Evolutionary conservation across 2,329 filamentous ascomycete genomes (phyloP), one percentile per base, ranked within the genome.

Genomic region (Paraphoma sp.): DNA sequence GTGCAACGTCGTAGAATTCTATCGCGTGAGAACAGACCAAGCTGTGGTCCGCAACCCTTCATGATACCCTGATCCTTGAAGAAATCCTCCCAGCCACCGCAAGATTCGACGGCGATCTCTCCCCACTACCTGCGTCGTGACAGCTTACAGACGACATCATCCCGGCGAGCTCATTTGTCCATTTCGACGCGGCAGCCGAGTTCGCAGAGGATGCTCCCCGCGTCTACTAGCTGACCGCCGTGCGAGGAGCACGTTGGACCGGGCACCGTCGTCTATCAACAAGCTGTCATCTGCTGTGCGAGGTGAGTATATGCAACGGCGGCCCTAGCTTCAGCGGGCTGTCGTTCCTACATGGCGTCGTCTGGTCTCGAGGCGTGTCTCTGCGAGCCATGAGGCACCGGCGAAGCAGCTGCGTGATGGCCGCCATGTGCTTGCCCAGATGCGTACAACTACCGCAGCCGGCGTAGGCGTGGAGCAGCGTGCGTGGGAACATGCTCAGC

Each of bases 1-100:
- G 72, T 73, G 69, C 65, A 71, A 71, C 70, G 61, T 73, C 64
- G 71, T 74, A 71, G 71, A 71, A 70, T 70, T 68, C 64, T 51
- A 59, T 66, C 64, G 54, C 48, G 59, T 54, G 64, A 52, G 66
- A 54, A 60, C 54, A 53, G 63, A 44, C 61, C 63, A 57, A 41
- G 52, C 42, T 53, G 62, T 59, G 68, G 64, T 53, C 65, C 54
- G 57, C 38, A 57, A 58, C 49, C 42, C 46, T 36, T 9, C 48
- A 36, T 47, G 29, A 42, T 38, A 12, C 41, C 51, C 10, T 30
- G 41, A 59, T 59, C 65, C 65, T 54, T 58, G 66, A 55, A 59
- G 57, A 64, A 67, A 66, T 65, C 59, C 60, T 57, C 62, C 70
- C 69, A 72, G 69, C 70, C 70, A 72, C 70, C 59, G 54, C 64